Base-by-base conservation (phyloP, 441 rosid genomes). In the Aleurites moluccanus region DNA sequence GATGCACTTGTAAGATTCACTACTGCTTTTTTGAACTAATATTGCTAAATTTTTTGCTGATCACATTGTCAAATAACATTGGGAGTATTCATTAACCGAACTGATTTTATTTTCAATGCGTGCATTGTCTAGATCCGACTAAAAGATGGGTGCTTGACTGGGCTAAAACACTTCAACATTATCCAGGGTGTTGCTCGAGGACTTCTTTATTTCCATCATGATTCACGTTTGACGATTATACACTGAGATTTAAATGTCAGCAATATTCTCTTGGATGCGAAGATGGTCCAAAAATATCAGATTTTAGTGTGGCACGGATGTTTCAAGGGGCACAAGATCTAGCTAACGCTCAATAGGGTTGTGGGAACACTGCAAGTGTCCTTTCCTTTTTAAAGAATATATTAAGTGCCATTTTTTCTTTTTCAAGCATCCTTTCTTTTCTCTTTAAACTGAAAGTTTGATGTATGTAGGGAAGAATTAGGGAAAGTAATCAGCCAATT, bases 281-380 rank as follows among this genome's bases (percentile, higher is more conserved):
- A 73, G 7, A 70, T 78, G 78, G 69, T 50, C 8, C 78, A 3
- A 81, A 81, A 63, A 81, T 81, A 3, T 64, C 80, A 23, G 84
- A 28, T 53, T 78, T 81, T 27, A 80, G 82, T 33, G 14, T 78
- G 73, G 81, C 84, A 6, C 42, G 45, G 59, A 23, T 78, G 20
- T 72, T 81, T 16, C 63, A 40, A 16, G 69, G 67, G 33, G 78
- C 60, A 27, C 61, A 75, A 64, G 64, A 66, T n/a, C 61, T 72
- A 13, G 57, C 5, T 3, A 47, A 20, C 18, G 75, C 81, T 4
- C 70, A 25, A n/a, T 0, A 63, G 69, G 28, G 23, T 75, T n/a
- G 67, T 67, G 2, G 80, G 83, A 23, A 81, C 83, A 23, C 53
- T 67, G 79, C 76, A 73, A 76, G 79, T 45, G 35, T 5, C n/a